Evolutionary conservation across 768 basidiomycete genomes (phyloP).

Genomic region (Tylopilus sp.): DNA sequence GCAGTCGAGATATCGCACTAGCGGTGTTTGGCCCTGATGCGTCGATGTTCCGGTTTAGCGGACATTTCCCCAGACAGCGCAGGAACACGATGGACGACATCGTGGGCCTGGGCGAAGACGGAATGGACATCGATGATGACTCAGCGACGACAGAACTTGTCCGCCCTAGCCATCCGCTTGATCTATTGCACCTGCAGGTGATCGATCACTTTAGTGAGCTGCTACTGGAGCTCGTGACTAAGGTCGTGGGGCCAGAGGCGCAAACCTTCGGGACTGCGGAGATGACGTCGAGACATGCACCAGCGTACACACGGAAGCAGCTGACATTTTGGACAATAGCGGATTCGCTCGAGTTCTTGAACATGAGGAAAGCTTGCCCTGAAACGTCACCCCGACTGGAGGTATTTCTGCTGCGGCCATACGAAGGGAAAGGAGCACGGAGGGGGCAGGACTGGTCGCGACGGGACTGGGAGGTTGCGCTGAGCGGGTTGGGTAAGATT

Average conservation of each 20-base stretch:
- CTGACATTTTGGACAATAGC: constrained; percentile 49
- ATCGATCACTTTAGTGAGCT: constrained; percentile 65
- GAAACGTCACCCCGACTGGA: constrained; percentile 44
- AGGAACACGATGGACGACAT: constrained; percentile 23
- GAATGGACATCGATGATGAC: constrained; percentile 66
- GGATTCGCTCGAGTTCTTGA: constrained; percentile 59
- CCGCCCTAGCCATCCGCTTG: constrained; percentile 54
- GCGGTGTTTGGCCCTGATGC: constrained; percentile 41
- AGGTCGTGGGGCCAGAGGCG: constrained; percentile 49
- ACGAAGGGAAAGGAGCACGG: constrained; percentile 48
- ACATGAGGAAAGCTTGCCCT: constrained; percentile 33
- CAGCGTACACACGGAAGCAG: constrained; percentile 41
- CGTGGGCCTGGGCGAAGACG: constrained; percentile 31
- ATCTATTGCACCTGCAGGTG: constrained; percentile 64
- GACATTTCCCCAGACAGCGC: constrained; percentile 35
- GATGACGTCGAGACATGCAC: constrained; percentile 54
- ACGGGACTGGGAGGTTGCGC: constrained; percentile 58
- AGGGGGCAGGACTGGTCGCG: constrained; percentile 75
- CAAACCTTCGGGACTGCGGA: constrained; percentile 31
- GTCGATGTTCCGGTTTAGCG: constrained; percentile 39
- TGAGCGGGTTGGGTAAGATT: constrained; percentile 44
- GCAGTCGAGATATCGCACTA: constrained; percentile 52
- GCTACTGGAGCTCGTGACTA: constrained; percentile 54
- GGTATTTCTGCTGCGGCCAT: constrained; percentile 50
- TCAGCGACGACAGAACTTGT: constrained; percentile 31